Conservation (phyloP, 192 early-diverging fungal species). For the Linnemannia zychae region DNA sequence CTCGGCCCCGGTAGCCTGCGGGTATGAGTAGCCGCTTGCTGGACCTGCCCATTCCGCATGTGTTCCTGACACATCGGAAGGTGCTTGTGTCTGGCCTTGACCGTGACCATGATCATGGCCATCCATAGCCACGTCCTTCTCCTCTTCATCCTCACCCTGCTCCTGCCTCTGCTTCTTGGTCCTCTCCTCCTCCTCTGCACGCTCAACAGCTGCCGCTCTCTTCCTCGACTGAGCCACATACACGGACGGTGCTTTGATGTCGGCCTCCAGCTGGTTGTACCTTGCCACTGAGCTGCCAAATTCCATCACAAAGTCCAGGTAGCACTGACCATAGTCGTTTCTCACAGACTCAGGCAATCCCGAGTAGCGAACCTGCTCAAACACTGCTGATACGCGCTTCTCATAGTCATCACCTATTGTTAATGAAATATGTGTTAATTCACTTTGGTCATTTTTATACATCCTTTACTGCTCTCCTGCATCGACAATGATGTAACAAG, state of each 20-base stretch:
- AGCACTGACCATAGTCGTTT: conserved; percentile 64
- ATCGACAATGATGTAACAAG: too few relatives aligned
- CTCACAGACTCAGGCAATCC: conserved; percentile 66
- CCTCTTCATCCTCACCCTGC: neutral
- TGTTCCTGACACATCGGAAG: neutral
- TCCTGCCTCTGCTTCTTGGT: conserved; percentile 34
- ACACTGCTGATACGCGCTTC: conserved; percentile 59
- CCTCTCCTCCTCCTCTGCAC: conserved; percentile 16
- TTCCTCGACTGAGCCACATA: conserved; percentile 52
- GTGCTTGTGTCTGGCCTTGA: neutral
- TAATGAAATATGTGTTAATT: neutral
- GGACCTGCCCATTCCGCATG: neutral
- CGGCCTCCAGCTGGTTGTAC: conserved; percentile 64
- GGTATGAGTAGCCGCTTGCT: neutral
- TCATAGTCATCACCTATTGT: conserved; percentile 55
- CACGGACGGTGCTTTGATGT: conserved; percentile 45
- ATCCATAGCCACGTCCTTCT: neutral
- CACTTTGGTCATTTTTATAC: too few relatives aligned
- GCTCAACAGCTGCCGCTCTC: conserved; percentile 46
- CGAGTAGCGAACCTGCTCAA: conserved; percentile 63
- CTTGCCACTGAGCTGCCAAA: conserved; percentile 57
- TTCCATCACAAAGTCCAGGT: conserved; percentile 71
- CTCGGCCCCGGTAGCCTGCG: neutral
- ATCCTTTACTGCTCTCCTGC: too few relatives aligned
- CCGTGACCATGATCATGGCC: too few relatives aligned